Percentiles rank a stretch among this genome's conserved stretches.
phyloP scores from a whole-genome alignment of 1,284 basidiomycete genomes.

The Leucoagaricus sp. region DNA sequence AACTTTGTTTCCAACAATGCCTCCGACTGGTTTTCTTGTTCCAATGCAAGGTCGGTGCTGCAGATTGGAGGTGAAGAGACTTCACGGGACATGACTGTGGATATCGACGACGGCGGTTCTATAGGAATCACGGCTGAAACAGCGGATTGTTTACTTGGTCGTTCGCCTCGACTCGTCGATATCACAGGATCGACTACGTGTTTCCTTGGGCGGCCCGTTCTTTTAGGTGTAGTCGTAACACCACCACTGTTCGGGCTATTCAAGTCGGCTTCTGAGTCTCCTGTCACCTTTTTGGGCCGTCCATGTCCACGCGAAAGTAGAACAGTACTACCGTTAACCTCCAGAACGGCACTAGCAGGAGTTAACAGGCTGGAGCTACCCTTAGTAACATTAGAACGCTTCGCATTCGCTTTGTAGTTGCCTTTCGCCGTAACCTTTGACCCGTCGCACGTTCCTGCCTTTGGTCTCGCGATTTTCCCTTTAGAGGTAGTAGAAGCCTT shows the following conservation, averaged over 20 bases:
- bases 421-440: not conserved
- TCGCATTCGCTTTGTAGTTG: not conserved
- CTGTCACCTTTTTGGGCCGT: not conserved
- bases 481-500: too few relatives aligned
- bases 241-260: too few relatives aligned
- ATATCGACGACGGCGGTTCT: not conserved
- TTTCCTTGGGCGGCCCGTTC: too few relatives aligned
- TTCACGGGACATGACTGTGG: not conserved
- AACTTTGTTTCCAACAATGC: too few relatives aligned
- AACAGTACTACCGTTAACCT: not conserved
- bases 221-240: too few relatives aligned
- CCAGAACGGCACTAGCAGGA: not conserved
- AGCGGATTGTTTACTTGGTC: too few relatives aligned
- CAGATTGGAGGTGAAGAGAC: not conserved
- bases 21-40: too few relatives aligned
- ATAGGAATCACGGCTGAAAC: too few relatives aligned
- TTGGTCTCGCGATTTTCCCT: not conserved
- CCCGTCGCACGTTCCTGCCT: not conserved
- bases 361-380: not conserved
- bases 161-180: too few relatives aligned
- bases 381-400: too few relatives aligned
- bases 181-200: too few relatives aligned
- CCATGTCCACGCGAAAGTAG: not conserved
- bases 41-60: not conserved
- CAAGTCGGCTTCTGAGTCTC: too few relatives aligned